A percentile compares a stretch with the other conserved stretches of the same genome.
phyloP scores from a whole-genome alignment of 805 yeast genomes.

The Zygotorulaspora florentina region DNA sequence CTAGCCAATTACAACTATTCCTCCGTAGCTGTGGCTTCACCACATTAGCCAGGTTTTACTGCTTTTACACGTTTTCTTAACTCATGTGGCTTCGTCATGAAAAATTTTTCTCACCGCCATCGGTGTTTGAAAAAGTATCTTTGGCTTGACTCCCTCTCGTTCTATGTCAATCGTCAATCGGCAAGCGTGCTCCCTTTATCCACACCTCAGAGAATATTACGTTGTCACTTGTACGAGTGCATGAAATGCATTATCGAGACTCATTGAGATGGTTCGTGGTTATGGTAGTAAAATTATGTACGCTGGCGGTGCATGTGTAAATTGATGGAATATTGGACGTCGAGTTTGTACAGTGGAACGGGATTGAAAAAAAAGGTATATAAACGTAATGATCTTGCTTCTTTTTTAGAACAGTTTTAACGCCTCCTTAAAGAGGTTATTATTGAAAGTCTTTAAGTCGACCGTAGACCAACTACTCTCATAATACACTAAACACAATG shows the following conservation, averaged over 20 bases:
- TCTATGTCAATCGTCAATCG: background rate
- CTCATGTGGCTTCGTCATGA: slow-evolving; percentile 5
- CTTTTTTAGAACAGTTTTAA: too few species aligned
- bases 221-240: background rate
- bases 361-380: slow-evolving; percentile 1
- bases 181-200: background rate
- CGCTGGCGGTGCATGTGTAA: background rate
- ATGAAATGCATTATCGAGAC: too few species aligned
- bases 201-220: background rate
- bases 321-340: background rate
- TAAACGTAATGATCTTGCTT: background rate
- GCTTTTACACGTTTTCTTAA: background rate
- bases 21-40: background rate
- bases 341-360: background rate
- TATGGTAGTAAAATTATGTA: background rate
- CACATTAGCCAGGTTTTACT: background rate
- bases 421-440: too few species aligned
- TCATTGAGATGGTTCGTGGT: background rate
- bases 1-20: background rate
- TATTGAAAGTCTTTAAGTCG: background rate
- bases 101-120: slow-evolving; percentile 1
- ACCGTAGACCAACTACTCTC: slow-evolving; percentile 1
- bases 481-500: slow-evolving; percentile 47
- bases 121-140: slow-evolving; percentile 2
- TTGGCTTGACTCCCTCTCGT: background rate